Conservation (phyloP, 73 alveolate genomes). For the Paramecium tetraurelia region DNA sequence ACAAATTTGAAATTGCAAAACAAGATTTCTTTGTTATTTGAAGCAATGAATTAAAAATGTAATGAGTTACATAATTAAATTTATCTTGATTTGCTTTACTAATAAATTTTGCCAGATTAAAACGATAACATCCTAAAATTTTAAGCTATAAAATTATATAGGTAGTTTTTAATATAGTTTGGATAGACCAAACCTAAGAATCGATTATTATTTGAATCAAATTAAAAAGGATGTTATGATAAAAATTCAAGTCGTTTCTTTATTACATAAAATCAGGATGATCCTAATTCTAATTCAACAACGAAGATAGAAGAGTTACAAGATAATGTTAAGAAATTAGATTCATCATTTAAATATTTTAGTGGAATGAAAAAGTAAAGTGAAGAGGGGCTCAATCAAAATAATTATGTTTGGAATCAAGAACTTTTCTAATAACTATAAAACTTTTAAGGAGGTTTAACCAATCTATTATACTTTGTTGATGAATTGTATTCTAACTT, state of each 20-base stretch:
- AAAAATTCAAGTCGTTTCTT: background rate
- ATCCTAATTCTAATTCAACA: background rate
- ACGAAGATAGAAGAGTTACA: background rate
- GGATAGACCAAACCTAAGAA: background rate
- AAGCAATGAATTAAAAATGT: background rate
- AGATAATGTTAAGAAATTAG: background rate
- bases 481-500: background rate
- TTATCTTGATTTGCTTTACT: background rate
- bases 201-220: background rate
- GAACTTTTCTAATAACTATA: background rate
- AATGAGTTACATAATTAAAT: background rate
- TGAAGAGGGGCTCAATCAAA: background rate
- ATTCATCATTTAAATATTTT: background rate
- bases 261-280: background rate
- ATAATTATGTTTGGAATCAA: background rate
- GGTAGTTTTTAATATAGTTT: background rate
- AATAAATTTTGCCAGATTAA: background rate
- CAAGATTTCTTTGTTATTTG: background rate
- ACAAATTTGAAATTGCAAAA: background rate
- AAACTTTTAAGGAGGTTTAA: background rate
- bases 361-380: background rate
- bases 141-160: background rate
- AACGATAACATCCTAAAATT: background rate
- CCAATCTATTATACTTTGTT: background rate
- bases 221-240: background rate